Conservation (phyloP, 2,329 filamentous ascomycete species). For the Neofusicoccum parvum region DNA sequence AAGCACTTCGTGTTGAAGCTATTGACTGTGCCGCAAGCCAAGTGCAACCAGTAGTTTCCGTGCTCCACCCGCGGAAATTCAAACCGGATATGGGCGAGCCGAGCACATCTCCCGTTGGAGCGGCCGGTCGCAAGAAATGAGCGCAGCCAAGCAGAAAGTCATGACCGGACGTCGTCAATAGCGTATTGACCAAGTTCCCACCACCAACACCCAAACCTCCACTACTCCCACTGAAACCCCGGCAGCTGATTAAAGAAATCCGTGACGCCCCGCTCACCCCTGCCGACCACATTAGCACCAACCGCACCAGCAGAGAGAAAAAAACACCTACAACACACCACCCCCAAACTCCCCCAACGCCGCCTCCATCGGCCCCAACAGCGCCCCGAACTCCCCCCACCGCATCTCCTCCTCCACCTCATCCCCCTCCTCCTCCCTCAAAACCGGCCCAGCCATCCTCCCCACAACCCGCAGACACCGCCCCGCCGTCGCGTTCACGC, state of each 20-base stretch:
- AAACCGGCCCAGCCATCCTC: conserved; percentile 42
- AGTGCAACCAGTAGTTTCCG: too few relatives aligned
- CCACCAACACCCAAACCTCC: too few relatives aligned
- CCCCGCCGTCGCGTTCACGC: conserved; percentile 44
- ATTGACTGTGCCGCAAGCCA: too few relatives aligned
- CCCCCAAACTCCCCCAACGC: neutral
- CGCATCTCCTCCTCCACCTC: conserved; percentile 26
- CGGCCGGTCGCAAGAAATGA: too few relatives aligned
- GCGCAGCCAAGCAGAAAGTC: too few relatives aligned
- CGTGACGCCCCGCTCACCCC: neutral
- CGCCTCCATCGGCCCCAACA: conserved; percentile 26
- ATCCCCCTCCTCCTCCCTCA: neutral
- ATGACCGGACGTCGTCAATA: too few relatives aligned
- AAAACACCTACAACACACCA: neutral
- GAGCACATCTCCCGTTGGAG: too few relatives aligned
- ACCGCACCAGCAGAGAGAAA: too few relatives aligned
- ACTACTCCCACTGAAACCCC: conserved; percentile 9
- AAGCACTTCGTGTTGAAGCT: too few relatives aligned
- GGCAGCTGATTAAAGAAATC: conserved; percentile 19
- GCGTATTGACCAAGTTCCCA: too few relatives aligned
- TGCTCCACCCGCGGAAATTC: too few relatives aligned
- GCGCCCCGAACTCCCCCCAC: conserved; percentile 25
- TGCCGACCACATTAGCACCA: neutral
- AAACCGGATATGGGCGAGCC: too few relatives aligned
- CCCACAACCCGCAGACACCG: conserved; percentile 47